phyloP scores from a whole-genome alignment of 352 stramenopile species.

The Phytophthora tubulina region DNA sequence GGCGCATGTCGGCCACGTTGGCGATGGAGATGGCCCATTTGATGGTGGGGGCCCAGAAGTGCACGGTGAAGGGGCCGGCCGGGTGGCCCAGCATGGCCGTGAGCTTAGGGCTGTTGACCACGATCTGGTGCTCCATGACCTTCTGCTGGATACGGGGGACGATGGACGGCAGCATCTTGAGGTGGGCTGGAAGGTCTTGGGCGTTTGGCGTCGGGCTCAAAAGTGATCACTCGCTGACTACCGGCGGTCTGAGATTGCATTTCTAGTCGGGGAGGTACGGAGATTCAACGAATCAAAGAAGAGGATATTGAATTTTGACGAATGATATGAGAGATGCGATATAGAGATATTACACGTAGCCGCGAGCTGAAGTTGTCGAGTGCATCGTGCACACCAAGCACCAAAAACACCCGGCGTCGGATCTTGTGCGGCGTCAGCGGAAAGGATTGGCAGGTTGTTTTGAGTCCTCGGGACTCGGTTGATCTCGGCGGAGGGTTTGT shows the following conservation, averaged over 20 bases:
- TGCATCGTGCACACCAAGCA: conserved; percentile 27
- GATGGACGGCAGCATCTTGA: conserved; percentile 71
- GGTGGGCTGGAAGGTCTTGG: neutral
- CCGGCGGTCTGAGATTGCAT: conserved; percentile 14
- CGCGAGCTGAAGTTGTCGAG: conserved; percentile 1
- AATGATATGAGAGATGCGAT: neutral
- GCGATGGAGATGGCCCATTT: conserved; percentile 92
- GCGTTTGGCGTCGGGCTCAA: neutral
- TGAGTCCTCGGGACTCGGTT: no score
- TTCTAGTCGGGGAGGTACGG: neutral
- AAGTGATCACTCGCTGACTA: conserved; percentile 4
- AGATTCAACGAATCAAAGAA: conserved; percentile 11
- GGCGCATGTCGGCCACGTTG: conserved; percentile 89
- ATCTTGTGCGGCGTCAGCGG: neutral
- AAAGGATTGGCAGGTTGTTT: no score
- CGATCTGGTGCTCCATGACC: conserved; percentile 73
- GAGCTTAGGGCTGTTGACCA: conserved; percentile 78
- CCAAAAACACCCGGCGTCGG: conserved; percentile 1
- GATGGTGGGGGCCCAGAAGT: conserved; percentile 92
- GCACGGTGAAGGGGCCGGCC: conserved; percentile 90
- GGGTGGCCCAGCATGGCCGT: conserved; percentile 72
- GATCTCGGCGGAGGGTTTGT: no score
- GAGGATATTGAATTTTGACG: neutral
- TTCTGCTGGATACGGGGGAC: conserved; percentile 81
- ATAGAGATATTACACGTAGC: conserved; percentile 14